A percentile compares a stretch with the other conserved stretches of the same genome.
phyloP scores from a whole-genome alignment of 148 eudicot genomes.

The Cornus suecica region DNA sequence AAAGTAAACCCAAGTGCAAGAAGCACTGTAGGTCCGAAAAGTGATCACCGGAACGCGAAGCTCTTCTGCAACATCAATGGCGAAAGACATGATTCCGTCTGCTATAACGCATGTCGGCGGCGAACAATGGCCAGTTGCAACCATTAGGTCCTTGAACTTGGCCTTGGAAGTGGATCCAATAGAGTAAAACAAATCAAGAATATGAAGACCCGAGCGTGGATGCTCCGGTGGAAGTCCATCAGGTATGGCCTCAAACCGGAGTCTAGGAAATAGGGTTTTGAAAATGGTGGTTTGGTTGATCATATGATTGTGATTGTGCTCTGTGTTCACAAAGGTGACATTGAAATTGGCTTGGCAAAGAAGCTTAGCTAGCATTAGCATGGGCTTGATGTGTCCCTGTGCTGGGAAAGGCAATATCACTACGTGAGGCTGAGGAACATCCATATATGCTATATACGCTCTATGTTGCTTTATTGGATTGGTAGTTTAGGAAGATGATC shows the following conservation, averaged over 20 bases:
- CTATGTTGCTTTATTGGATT: too few relatives aligned
- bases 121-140: neutral
- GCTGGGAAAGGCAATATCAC: slow-evolving; percentile 19
- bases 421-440: slow-evolving; percentile 8
- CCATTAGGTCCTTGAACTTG: slow-evolving; percentile 4
- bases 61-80: slow-evolving; percentile 25
- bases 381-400: slow-evolving; percentile 28
- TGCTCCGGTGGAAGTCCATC: slow-evolving; percentile 24
- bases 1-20: slow-evolving; percentile 18
- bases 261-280: neutral
- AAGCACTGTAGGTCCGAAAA: slow-evolving; percentile 23
- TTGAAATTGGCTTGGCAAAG: slow-evolving; percentile 16
- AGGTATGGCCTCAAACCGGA: slow-evolving; percentile 14
- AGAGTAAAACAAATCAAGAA: slow-evolving; percentile 1
- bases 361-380: slow-evolving; percentile 19
- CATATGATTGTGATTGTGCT: neutral
- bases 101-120: slow-evolving; percentile 13
- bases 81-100: slow-evolving; percentile 26
- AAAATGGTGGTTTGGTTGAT: neutral
- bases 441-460: neutral
- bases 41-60: slow-evolving; percentile 14
- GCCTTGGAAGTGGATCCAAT: neutral
- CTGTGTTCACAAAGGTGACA: slow-evolving; percentile 13
- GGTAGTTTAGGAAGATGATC: too few relatives aligned
- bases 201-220: slow-evolving; percentile 5